Base-by-base conservation (phyloP, 441 rosid genomes). In the Pelargonium exstipulatum region DNA sequence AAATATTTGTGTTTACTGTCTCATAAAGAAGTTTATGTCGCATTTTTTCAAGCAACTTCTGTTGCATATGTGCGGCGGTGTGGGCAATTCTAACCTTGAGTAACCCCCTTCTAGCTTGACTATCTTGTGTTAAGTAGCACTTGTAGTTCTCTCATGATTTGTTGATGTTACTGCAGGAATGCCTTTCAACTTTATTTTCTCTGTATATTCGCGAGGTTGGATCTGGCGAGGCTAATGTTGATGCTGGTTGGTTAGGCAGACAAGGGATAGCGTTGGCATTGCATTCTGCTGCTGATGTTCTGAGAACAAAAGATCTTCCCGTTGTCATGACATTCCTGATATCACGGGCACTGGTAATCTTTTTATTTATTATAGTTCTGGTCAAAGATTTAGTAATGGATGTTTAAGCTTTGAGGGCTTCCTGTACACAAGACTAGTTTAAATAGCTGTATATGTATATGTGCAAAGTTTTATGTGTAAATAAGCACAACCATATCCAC, bases 221-320 rank as follows among this genome's bases (percentile, higher is more conserved):
- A 63, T 75, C 80, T 71, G 83, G 84, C 69, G 96, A 81, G 77
- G 86, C 79, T 68, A 76, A 20, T 76, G 69, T 87, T 46, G 96
- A 93, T 88, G 85, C 87, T 84, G 85, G 94, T 72, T 92, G 99
- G 97, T 78, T 92, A 75, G 89, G 99, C 49, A 84, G 97, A 80
- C 98, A 95, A 86, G 99, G 98, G 72, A 84, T 89, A 70, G 95
- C 98, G 71, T 76, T 95, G 81, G 96, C 98, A 69, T 83, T 95
- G 71, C 88, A 85, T 84, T 88, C 97, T 75, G 85, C 90, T 13
- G 99, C 98, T 53, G 99, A 95, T 80, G 95, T 92, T 70, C 78
- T 95, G 75, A 86, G 96, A 80, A 86, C 96, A 22, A 95, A 90
- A 75, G 98, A 95, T 76, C 99, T 95, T 78, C 99, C 98, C 71